Conservation (phyloP, 352 stramenopile genomes). For the Phytophthora tubulina region DNA sequence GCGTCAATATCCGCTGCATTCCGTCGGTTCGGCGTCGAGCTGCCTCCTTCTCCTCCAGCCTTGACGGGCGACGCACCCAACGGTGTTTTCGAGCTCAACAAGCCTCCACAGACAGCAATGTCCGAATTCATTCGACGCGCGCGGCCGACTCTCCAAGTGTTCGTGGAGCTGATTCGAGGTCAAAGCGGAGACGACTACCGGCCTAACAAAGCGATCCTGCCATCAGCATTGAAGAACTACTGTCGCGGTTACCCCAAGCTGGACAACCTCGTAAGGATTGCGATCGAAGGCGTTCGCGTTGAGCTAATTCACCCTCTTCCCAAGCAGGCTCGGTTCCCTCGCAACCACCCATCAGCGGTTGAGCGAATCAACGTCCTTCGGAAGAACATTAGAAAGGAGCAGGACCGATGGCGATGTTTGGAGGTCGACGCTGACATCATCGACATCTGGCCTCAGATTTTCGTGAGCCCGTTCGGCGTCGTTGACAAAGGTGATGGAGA, state of each 20-base stretch:
- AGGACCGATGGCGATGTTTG: not conserved
- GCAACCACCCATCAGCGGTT: conserved; percentile 1
- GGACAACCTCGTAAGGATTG: not conserved
- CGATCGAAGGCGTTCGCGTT: not conserved
- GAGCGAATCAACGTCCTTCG: not conserved
- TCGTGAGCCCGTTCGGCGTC: conserved; percentile 13
- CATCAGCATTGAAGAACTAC: not conserved
- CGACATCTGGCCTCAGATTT: conserved; percentile 14
- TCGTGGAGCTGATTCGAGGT: conserved; percentile 5
- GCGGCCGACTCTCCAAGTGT: not conserved
- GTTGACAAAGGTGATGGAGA: not conserved
- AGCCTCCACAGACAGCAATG: not conserved
- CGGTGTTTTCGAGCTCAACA: not conserved
- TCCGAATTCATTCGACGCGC: not conserved
- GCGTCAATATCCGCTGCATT: no score
- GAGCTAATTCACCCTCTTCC: not conserved
- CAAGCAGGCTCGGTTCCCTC: not conserved
- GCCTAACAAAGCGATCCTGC: conserved; percentile 5
- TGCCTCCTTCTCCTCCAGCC: no score
- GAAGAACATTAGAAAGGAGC: conserved; percentile 9
- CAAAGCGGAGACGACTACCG: not conserved
- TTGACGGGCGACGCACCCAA: no score
- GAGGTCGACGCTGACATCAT: conserved; percentile 7
- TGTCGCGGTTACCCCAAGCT: not conserved
- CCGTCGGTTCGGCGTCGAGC: no score